phyloP scores from a whole-genome alignment of 1,139 yeast genomes.

The Yamadazyma mexicana region DNA sequence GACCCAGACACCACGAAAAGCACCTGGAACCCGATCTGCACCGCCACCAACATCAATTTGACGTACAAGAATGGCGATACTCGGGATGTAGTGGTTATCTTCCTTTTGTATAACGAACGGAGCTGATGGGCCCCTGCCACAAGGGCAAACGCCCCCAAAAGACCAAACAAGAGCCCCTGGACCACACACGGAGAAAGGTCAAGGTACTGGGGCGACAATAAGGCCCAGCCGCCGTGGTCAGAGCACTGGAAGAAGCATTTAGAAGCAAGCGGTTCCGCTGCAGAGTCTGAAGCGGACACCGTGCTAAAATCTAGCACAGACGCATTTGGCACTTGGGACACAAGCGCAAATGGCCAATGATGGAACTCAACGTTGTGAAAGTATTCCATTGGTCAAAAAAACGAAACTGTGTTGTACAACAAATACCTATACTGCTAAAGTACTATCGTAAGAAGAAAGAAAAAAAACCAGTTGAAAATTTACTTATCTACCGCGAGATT shows the following conservation, averaged over 20 bases:
- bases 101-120: constrained; percentile 30
- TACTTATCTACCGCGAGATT: too few species aligned
- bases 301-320: too few species aligned
- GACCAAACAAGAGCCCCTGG: constrained; percentile 63
- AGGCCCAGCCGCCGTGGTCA: constrained; percentile 70
- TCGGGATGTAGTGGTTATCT: constrained; percentile 32
- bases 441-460: too few species aligned
- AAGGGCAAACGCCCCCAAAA: constrained; percentile 54
- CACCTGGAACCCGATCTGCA: constrained; percentile 40
- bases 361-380: constrained; percentile 15
- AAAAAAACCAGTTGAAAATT: too few species aligned
- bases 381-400: constrained; percentile 12
- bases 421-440: too few species aligned
- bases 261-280: not conserved
- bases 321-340: too few species aligned
- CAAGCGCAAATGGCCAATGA: constrained; percentile 11
- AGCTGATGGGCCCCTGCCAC: constrained; percentile 53
- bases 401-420: too few species aligned
- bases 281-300: too few species aligned
- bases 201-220: constrained; percentile 55
- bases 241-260: constrained; percentile 10
- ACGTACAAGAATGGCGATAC: constrained; percentile 41
- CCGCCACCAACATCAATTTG: constrained; percentile 40
- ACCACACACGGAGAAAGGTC: constrained; percentile 84
- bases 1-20: constrained; percentile 19